phyloP scores from a whole-genome alignment of 768 basidiomycete species.

The Mycena crocata region DNA sequence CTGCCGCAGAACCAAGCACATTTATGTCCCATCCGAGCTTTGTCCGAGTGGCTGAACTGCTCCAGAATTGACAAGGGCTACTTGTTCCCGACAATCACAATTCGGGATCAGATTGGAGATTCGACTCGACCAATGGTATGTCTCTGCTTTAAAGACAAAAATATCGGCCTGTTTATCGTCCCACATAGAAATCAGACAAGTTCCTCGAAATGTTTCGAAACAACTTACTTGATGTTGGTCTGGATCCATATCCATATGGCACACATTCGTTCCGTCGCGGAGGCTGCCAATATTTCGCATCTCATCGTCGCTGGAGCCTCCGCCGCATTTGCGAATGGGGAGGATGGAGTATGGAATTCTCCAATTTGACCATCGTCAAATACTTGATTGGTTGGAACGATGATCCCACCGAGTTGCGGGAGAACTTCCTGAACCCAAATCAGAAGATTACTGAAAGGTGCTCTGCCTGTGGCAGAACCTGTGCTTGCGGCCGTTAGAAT shows the following conservation, averaged over 20 bases:
- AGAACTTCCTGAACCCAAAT: slow-evolving; percentile 52
- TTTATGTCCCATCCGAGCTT: slow-evolving; percentile 49
- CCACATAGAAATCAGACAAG: slow-evolving; percentile 45
- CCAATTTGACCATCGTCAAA: slow-evolving; percentile 53
- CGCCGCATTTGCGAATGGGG: slow-evolving; percentile 58
- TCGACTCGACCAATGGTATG: slow-evolving; percentile 40
- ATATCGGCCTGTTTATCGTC: background rate
- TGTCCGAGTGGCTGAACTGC: slow-evolving; percentile 43
- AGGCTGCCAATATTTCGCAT: slow-evolving; percentile 54
- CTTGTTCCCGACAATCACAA: slow-evolving; percentile 46
- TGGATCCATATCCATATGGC: slow-evolving; percentile 52
- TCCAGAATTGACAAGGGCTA: slow-evolving; percentile 41
- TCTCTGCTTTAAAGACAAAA: background rate
- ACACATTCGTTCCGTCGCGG: slow-evolving; percentile 56
- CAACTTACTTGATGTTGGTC: slow-evolving; percentile 52
- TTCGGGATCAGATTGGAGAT: slow-evolving; percentile 41
- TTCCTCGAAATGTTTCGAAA: slow-evolving; percentile 53
- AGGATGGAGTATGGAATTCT: slow-evolving; percentile 57
- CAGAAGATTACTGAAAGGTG: slow-evolving; percentile 39
- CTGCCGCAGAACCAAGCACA: slow-evolving; percentile 41
- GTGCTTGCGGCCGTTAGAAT: slow-evolving; percentile 37
- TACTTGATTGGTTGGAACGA: slow-evolving; percentile 57
- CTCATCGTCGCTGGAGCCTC: slow-evolving; percentile 47
- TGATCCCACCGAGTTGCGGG: slow-evolving; percentile 42
- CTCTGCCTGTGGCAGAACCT: slow-evolving; percentile 43